phyloP scores from a whole-genome alignment of 2,329 filamentous ascomycete species.

The Fusarium napiforme region DNA sequence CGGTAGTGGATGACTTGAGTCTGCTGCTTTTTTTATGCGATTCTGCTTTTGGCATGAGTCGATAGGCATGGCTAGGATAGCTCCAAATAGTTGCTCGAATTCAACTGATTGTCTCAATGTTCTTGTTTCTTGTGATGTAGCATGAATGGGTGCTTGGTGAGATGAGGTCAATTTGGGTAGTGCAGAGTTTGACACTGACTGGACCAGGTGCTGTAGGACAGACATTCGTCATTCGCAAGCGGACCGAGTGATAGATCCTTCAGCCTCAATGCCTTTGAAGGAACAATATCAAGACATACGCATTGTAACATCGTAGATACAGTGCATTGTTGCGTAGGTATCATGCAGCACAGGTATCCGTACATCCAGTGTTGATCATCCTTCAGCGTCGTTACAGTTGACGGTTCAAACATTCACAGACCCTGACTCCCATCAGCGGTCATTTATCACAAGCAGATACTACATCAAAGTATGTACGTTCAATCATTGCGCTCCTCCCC shows the following conservation, averaged over 20 bases:
- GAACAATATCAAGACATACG: background rate
- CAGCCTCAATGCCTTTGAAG: background rate
- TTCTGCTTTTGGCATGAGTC: slow-evolving; percentile 25
- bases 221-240: background rate
- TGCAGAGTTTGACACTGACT: background rate
- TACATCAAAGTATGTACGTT: slow-evolving; percentile 58
- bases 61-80: slow-evolving; percentile 29
- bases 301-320: background rate
- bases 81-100: slow-evolving; percentile 33
- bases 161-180: background rate
- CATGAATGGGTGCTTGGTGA: background rate
- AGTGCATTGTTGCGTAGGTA: background rate
- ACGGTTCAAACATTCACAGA: background rate
- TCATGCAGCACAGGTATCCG: background rate
- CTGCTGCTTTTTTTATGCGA: slow-evolving; percentile 36
- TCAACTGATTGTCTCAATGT: slow-evolving; percentile 32
- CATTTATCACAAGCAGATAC: slow-evolving; percentile 12
- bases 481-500: slow-evolving; percentile 70
- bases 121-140: background rate
- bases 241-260: background rate
- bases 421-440: background rate
- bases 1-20: slow-evolving; percentile 25
- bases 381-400: background rate
- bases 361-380: background rate
- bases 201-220: background rate